Evolutionary conservation across 1,284 basidiomycete species (phyloP), one percentile per base, ranked within the genome.

Genomic region (Puccinia horiana): DNA sequence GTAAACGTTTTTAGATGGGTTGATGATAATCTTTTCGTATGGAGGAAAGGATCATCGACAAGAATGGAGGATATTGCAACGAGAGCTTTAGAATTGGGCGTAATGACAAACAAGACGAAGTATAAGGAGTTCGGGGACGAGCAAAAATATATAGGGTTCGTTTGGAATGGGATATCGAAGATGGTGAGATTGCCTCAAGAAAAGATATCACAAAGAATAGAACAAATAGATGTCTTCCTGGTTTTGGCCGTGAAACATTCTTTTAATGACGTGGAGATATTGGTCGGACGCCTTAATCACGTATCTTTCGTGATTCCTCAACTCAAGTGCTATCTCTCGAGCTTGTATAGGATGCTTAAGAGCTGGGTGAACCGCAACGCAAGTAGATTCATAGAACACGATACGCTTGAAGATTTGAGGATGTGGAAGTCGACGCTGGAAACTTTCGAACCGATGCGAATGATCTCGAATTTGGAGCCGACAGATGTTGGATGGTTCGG

Each of bases 101-200:
- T 75, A 12, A 37, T n/a, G 12, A 75, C 73, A 11, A 75, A 58
- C 16, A 9, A 37, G 18, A n/a, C 3, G 23, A 75, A 75, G 14
- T 58, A 8, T 32, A 49, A 23, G 23, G 12, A 26, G 2, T 74
- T 74, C 32, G 35, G 11, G 6, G 26, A 54, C 12, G 52, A 75
- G 23, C 73, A 75, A 37, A 75, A 75, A 26, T 75, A 23, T 29
- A 75, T 58, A 4, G 20, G 56, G 5, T 75, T 75, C 35, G 23
- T 37, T 6, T 75, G 73, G 52, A 56, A 54, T n/a, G 52, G 14
- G 16, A 16, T 18, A 4, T 9, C 40, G 2, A 76, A 76, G 18
- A 76, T 54, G 0, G 74, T 76, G 3, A 14, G 20, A 16, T 35
- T 76, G 6, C 54, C 54, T 2, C 1, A 63, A 18, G 56, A 58